Evolutionary conservation across 164 flowering plant species (phyloP), one percentile per base, ranked within the genome.

Genomic region (Dillenia suffruticosa): DNA sequence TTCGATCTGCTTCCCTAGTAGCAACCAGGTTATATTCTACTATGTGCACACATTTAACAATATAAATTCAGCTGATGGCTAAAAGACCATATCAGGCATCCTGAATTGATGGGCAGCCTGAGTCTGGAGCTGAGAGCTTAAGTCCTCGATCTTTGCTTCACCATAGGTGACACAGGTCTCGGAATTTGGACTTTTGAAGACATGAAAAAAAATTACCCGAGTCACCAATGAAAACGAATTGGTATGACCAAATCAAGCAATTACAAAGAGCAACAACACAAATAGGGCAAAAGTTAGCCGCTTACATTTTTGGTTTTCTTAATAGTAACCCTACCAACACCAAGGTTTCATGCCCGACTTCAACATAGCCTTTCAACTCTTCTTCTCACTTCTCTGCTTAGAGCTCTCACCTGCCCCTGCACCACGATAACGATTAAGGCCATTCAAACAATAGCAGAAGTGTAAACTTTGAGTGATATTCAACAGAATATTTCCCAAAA

Each of bases 21-120:
- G 22, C 22, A 19, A 19, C 22, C 22, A 19, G 1, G 22, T 19
- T 19, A 19, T 19, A 19, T 1, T 19, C 22, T 19, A 19, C 1
- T 19, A 19, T 19, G 1, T 19, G 1, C 22, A 19, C 22, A 19
- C 22, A 19, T 19, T 19, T 19, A 19, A 19, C 22, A 19, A 19
- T 19, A 19, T 19, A 19, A 19, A 19, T 19, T 19, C 22, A 19
- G 22, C 22, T 19, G 22, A 19, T 19, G 22, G 1, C 22, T 19
- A 1, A 19, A 19, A 19, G 22, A 19, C 1, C 22, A 74, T 63
- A 51, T 88, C 89, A n/a, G 97, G 92, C 79, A 78, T 74, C 73
- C 82, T 85, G 77, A 91, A 91, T 68, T 91, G 95, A 64, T 91
- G 88, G n/a, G 97, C 97, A 62, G 97, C 97, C 59, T 90, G 93